phyloP scores from a whole-genome alignment of 2,329 filamentous ascomycete species.

The Fusarium sp. region DNA sequence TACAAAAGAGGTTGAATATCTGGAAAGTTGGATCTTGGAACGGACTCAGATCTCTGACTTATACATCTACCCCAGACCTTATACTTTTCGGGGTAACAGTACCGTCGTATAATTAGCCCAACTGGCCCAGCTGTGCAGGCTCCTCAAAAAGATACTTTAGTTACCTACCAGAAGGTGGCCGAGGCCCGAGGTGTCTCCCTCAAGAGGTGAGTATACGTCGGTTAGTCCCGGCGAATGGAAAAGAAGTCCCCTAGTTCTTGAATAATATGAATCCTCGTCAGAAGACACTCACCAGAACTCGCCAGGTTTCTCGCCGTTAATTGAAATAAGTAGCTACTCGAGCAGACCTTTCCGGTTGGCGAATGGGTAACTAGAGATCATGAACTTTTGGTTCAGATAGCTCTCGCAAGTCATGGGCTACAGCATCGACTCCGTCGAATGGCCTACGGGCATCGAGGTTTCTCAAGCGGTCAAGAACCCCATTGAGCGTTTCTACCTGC shows the following conservation, averaged over 20 bases:
- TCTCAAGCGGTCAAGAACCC: background rate
- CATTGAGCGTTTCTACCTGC: slow-evolving; percentile 46
- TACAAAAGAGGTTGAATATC: background rate
- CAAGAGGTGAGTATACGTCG: background rate
- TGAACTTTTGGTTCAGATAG: background rate
- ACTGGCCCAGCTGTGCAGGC: background rate
- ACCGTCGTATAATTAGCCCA: background rate
- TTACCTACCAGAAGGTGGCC: background rate
- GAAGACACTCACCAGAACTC: no score
- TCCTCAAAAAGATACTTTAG: background rate
- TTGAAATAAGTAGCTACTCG: background rate
- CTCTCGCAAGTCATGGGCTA: background rate
- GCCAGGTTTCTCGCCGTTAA: background rate
- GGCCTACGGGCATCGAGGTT: background rate
- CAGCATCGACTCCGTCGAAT: background rate
- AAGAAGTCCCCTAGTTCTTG: background rate
- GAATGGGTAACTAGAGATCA: background rate
- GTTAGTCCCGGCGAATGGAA: background rate
- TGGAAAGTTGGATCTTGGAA: background rate
- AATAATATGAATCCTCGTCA: background rate
- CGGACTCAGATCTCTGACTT: background rate
- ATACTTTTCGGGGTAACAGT: background rate
- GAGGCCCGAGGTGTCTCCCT: background rate
- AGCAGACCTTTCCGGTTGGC: background rate
- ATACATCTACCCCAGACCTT: background rate